These are phyloP conservation scores for Ophiostoma australiae DNA, from an alignment of 2,329 filamentous ascomycete species.

Conservation along the genomic window DNA sequence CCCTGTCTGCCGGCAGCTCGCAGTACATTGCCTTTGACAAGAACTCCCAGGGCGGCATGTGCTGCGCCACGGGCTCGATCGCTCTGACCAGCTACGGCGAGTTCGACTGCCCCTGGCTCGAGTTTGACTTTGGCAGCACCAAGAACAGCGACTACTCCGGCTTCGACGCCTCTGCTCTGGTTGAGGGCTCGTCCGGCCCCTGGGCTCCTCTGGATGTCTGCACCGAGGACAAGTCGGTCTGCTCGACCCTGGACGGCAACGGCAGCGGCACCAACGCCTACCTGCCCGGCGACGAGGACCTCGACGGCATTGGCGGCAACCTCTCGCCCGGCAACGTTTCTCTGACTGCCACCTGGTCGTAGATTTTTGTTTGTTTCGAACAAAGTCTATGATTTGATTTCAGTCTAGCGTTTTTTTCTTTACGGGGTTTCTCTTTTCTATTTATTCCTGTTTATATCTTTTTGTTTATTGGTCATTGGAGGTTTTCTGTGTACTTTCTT, in stretches of 20 bases:
- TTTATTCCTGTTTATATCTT: background rate
- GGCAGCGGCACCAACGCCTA: slow-evolving; percentile 36
- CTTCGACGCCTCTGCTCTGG: slow-evolving; percentile 48
- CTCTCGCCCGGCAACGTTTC: slow-evolving; percentile 29
- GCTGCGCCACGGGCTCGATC: slow-evolving; percentile 38
- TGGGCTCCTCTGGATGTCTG: slow-evolving; percentile 39
- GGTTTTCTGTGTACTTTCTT: background rate
- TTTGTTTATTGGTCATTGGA: slow-evolving; percentile 5
- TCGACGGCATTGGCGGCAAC: slow-evolving; percentile 38
- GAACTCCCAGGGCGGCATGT: slow-evolving; percentile 47
- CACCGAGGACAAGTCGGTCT: slow-evolving; percentile 33
- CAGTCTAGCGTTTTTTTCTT: background rate
- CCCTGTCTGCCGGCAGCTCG: slow-evolving; percentile 36
- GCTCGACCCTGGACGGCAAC: slow-evolving; percentile 35
- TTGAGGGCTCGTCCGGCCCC: slow-evolving; percentile 39
- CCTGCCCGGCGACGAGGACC: slow-evolving; percentile 34
- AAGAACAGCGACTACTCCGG: slow-evolving; percentile 48
- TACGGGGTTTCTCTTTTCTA: background rate
- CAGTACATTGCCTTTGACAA: slow-evolving; percentile 43
- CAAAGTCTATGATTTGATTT: slow-evolving; percentile 11
- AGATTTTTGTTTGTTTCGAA: slow-evolving; percentile 1
- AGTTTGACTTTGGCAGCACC: slow-evolving; percentile 45
- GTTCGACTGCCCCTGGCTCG: slow-evolving; percentile 45
- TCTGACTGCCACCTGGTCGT: slow-evolving; percentile 27
- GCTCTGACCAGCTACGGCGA: slow-evolving; percentile 39